A percentile compares a stretch with the other conserved stretches of the same genome.
phyloP scores from a whole-genome alignment of 148 eudicot genomes.

The Oxyria digyna region DNA sequence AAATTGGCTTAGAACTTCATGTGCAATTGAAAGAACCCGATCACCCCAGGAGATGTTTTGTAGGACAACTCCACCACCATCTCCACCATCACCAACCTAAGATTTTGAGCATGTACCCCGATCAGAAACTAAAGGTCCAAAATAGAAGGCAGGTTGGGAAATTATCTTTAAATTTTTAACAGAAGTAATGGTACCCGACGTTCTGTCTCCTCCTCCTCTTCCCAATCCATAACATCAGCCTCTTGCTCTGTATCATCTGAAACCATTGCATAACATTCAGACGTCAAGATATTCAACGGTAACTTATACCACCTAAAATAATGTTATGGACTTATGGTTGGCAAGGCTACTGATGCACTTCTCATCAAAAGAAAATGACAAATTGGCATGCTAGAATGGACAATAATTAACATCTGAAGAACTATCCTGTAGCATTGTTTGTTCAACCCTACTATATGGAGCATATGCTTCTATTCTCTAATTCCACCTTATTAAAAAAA shows the following conservation, averaged over 20 bases:
- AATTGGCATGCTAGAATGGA: background rate
- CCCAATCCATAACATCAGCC: slow-evolving; percentile 50
- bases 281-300: background rate
- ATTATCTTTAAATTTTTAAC: background rate
- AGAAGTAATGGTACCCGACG: slow-evolving; percentile 44
- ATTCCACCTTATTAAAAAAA: background rate
- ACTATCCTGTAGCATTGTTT: background rate
- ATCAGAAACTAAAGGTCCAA: background rate
- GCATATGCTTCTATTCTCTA: background rate
- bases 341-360: background rate
- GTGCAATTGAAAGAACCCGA: slow-evolving; percentile 60
- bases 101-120: slow-evolving; percentile 6
- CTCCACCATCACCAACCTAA: slow-evolving; percentile 89
- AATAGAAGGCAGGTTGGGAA: background rate
- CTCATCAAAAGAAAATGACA: background rate
- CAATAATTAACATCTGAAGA: background rate
- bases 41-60: slow-evolving; percentile 84
- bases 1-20: slow-evolving; percentile 46
- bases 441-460: background rate
- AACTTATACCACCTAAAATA: background rate
- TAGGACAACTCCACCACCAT: slow-evolving; percentile 88
- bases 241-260: slow-evolving; percentile 41
- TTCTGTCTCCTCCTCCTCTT: slow-evolving; percentile 79
- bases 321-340: background rate
- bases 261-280: slow-evolving; percentile 10